Percentiles rank a stretch among this genome's conserved stretches.
phyloP scores from a whole-genome alignment of 352 stramenopile genomes.

The Elongisporangium anandrum region DNA sequence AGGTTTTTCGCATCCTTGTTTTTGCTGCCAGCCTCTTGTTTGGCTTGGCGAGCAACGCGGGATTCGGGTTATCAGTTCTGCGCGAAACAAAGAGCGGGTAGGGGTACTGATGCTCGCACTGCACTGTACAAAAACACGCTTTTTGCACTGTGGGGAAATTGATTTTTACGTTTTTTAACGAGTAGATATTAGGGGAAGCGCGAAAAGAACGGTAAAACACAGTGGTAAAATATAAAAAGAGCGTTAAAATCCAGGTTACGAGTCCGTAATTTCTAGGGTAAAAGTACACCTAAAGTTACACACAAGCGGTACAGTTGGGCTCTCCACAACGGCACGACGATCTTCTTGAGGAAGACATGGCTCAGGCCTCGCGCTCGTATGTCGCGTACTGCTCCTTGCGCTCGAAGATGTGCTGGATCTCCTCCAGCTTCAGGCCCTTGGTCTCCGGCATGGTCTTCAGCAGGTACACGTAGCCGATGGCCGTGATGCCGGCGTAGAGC shows the following conservation, averaged over 20 bases:
- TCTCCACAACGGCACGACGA: neutral
- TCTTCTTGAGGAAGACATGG: neutral
- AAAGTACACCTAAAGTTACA: neutral
- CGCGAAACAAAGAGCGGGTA: neutral
- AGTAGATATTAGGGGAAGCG: neutral
- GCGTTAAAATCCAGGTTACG: neutral
- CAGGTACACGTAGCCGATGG: conserved; percentile 76
- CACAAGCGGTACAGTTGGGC: neutral
- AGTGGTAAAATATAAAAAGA: no score
- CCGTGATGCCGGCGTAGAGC: conserved; percentile 82
- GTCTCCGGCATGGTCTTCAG: conserved; percentile 89
- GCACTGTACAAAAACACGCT: neutral
- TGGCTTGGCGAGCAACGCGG: neutral
- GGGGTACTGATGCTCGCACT: neutral
- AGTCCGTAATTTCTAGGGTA: neutral
- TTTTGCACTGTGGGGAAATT: neutral
- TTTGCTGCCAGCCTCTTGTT: neutral
- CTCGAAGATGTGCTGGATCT: conserved; percentile 90
- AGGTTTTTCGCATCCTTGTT: neutral
- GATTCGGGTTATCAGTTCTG: neutral
- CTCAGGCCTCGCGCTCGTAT: neutral
- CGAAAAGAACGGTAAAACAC: neutral
- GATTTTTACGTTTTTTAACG: no score
- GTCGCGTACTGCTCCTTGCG: conserved; percentile 27
- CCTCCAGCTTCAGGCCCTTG: conserved; percentile 90